These are phyloP conservation scores for Saccharomycopsis selenospora DNA, from an alignment of 805 yeast species.

Conservation along the genomic window DNA sequence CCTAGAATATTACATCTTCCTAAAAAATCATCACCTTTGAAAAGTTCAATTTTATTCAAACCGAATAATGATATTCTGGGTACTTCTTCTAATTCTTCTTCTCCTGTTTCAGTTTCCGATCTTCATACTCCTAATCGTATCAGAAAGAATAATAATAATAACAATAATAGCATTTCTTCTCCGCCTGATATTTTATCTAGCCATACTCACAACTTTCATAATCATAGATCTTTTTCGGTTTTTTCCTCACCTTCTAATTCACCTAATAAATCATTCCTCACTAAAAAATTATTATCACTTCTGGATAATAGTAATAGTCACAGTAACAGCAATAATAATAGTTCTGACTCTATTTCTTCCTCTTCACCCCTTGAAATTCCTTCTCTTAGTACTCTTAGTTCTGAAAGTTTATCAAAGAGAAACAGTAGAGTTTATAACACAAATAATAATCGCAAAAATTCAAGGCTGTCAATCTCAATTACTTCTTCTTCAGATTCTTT, in stretches of 20 bases:
- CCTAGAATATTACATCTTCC: conserved; percentile 17
- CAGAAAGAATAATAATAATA: too few relatives aligned
- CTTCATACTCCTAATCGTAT: neutral
- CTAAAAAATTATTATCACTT: conserved; percentile 6
- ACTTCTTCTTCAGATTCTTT: conserved; percentile 10
- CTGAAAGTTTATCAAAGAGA: conserved; percentile 9
- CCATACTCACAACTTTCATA: too few relatives aligned
- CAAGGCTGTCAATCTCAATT: neutral
- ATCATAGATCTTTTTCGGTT: conserved; percentile 2
- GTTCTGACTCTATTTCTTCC: neutral
- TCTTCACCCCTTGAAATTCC: conserved; percentile 6
- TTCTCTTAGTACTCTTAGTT: conserved; percentile 5
- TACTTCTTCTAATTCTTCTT: neutral
- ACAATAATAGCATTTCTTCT: too few relatives aligned
- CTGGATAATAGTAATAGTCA: neutral
- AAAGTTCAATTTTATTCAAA: neutral
- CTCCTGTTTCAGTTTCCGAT: neutral
- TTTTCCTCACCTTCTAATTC: conserved; percentile 16
- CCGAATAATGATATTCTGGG: neutral
- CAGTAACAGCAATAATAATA: conserved; percentile 2
- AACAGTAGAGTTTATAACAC: too few relatives aligned
- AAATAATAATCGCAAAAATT: neutral
- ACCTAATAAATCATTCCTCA: conserved; percentile 16
- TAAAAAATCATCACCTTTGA: conserved; percentile 15
- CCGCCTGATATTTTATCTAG: too few relatives aligned